Evolutionary conservation across 768 basidiomycete genomes (phyloP).

Genomic region (Rhodocollybia butyracea): DNA sequence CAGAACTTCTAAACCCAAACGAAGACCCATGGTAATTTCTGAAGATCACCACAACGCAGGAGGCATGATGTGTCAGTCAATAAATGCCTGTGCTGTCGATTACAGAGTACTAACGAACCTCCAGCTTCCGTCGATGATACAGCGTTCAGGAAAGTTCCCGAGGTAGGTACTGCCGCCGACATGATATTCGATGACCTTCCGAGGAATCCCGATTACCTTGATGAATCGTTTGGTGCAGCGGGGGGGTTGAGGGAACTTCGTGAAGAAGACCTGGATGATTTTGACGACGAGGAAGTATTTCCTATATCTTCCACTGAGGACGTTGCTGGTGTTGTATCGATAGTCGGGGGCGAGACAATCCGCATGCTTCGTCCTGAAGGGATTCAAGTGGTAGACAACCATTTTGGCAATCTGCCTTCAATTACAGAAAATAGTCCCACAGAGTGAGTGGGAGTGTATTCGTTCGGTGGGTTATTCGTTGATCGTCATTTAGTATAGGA

Average conservation of each 20-base stretch:
- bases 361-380: constrained; percentile 64
- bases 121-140: constrained; percentile 77
- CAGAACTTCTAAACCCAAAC: constrained; percentile 24
- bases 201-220: constrained; percentile 83
- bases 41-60: constrained; percentile 11
- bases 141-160: constrained; percentile 73
- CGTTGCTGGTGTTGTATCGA: constrained; percentile 48
- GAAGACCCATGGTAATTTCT: constrained; percentile 31
- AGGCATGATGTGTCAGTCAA: constrained; percentile 30
- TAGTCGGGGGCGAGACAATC: constrained; percentile 82
- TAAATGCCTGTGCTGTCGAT: not conserved
- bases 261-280: constrained; percentile 73
- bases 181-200: constrained; percentile 92
- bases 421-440: constrained; percentile 43
- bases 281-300: constrained; percentile 36
- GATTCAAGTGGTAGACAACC: constrained; percentile 68
- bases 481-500: constrained; percentile 26
- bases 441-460: constrained; percentile 37
- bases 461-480: constrained; percentile 1
- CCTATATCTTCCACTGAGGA: constrained; percentile 20
- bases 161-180: constrained; percentile 78
- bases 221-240: constrained; percentile 75
- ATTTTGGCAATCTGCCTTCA: constrained; percentile 64
- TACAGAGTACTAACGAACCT: not conserved
- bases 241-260: constrained; percentile 70